These are phyloP conservation scores for Crithidia thermophila DNA, from an alignment of 208 protist species.

Conservation along the genomic window DNA sequence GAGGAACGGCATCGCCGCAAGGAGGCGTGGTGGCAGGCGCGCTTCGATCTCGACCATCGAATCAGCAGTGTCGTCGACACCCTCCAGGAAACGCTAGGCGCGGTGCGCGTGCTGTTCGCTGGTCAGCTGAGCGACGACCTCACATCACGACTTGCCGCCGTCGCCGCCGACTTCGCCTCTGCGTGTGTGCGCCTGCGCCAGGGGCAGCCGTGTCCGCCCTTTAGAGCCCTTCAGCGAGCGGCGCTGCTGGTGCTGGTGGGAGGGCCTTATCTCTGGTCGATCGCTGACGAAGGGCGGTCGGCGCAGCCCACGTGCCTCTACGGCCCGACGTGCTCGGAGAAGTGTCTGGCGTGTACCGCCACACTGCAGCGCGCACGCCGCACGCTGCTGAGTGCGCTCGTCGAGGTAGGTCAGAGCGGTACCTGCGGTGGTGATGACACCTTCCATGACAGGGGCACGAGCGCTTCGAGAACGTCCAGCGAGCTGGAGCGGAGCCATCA, in stretches of 20 bases:
- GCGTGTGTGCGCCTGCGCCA: constrained; percentile 6
- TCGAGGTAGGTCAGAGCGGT: constrained; percentile 14
- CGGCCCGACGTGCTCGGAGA: background rate
- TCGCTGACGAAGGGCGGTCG: background rate
- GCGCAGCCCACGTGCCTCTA: constrained; percentile 19
- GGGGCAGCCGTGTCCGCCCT: background rate
- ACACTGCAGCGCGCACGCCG: constrained; percentile 5
- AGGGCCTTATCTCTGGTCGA: constrained; percentile 16
- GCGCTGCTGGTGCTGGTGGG: constrained; percentile 11
- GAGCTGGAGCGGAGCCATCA: background rate
- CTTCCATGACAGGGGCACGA: background rate
- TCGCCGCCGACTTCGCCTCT: constrained; percentile 25
- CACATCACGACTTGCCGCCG: constrained; percentile 4
- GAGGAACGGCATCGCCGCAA: constrained; percentile 4
- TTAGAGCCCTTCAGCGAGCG: background rate
- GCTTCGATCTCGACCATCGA: constrained; percentile 30
- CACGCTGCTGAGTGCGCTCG: constrained; percentile 11
- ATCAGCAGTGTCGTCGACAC: constrained; percentile 28
- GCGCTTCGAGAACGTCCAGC: background rate
- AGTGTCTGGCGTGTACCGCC: background rate
- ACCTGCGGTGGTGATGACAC: no score
- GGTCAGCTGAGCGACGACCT: constrained; percentile 37
- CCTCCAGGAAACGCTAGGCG: constrained; percentile 39
- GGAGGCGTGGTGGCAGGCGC: constrained; percentile 35
- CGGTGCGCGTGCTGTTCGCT: constrained; percentile 36